Evolutionary conservation across 1,284 basidiomycete species (phyloP).

Genomic region (Ganoderma resinaceum): DNA sequence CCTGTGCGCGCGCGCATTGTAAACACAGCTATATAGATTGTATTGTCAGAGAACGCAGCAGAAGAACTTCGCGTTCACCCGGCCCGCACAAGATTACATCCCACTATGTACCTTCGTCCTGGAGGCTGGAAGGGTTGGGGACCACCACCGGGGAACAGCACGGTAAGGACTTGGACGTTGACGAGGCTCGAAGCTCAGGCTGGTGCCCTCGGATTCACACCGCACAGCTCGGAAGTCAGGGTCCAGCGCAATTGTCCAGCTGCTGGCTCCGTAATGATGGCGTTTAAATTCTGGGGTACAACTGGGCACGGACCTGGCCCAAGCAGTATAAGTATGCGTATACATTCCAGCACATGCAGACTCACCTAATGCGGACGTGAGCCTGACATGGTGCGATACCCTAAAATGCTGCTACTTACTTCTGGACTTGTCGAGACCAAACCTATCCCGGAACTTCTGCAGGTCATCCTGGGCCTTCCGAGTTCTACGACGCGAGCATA

Average conservation of each 20-base stretch:
- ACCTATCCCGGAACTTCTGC: not conserved
- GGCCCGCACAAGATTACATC: not conserved
- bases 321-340: not conserved
- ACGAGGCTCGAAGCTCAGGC: not conserved
- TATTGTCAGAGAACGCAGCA: not conserved
- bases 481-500: too few species aligned
- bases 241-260: not conserved
- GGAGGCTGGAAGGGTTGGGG: not conserved
- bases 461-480: too few species aligned
- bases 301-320: not conserved
- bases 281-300: conserved; percentile 2
- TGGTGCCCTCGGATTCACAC: not conserved
- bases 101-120: not conserved
- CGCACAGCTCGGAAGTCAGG: not conserved
- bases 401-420: not conserved
- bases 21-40: not conserved
- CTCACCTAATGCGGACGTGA: not conserved
- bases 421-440: conserved; percentile 1
- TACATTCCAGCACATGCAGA: not conserved
- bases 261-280: not conserved
- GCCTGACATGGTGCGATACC: not conserved
- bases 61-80: not conserved
- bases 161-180: not conserved
- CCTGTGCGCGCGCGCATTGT: not conserved
- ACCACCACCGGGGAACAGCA: not conserved